These are phyloP conservation scores for Boletales sp. DNA, from an alignment of 768 basidiomycete species.

Conservation along the genomic window DNA sequence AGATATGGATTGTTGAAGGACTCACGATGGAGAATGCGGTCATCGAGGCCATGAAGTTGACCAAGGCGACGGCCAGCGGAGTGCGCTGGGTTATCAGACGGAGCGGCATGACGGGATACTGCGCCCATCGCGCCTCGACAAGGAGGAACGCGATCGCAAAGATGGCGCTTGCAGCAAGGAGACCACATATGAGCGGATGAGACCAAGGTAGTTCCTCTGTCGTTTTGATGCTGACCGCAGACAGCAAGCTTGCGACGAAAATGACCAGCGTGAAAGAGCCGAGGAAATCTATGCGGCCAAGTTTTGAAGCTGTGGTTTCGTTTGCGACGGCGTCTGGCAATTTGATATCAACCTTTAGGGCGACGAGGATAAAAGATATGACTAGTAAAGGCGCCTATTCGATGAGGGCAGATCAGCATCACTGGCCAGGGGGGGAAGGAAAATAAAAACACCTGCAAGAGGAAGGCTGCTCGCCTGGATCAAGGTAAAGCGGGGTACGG, in stretches of 20 bases:
- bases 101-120: slow-evolving; percentile 90
- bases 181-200: slow-evolving; percentile 64
- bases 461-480: slow-evolving; percentile 79
- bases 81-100: slow-evolving; percentile 73
- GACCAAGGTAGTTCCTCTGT: slow-evolving; percentile 78
- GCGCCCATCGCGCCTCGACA: slow-evolving; percentile 75
- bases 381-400: slow-evolving; percentile 71
- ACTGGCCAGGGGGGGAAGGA: not conserved
- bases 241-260: slow-evolving; percentile 64
- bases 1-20: not conserved
- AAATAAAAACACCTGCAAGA: slow-evolving; percentile 63
- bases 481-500: not conserved
- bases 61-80: slow-evolving; percentile 75
- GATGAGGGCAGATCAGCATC: slow-evolving; percentile 11
- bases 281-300: slow-evolving; percentile 79
- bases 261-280: slow-evolving; percentile 80
- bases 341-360: slow-evolving; percentile 72
- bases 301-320: slow-evolving; percentile 56
- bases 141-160: slow-evolving; percentile 61
- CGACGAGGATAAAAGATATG: slow-evolving; percentile 67
- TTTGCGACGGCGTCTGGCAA: slow-evolving; percentile 65
- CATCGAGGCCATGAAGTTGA: slow-evolving; percentile 75
- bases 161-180: slow-evolving; percentile 55
- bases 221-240: slow-evolving; percentile 74
- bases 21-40: slow-evolving; percentile 76